A percentile compares a stretch with the other conserved stretches of the same genome.
These are phyloP conservation scores for Imleria badia DNA, from an alignment of 768 basidiomycete genomes.

Conservation along the genomic window DNA sequence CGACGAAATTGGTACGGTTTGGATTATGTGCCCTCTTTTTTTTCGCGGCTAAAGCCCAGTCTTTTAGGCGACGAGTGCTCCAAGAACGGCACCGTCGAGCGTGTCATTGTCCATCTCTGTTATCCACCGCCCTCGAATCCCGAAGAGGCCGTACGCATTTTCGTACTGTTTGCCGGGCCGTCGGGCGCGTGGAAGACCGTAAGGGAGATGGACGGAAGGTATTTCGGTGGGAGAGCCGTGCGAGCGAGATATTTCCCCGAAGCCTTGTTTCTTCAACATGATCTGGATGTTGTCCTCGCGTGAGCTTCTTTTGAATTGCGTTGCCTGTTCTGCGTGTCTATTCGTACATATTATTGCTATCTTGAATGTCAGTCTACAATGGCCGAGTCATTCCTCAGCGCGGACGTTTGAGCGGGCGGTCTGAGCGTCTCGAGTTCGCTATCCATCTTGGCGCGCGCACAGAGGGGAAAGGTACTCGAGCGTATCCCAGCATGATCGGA, in stretches of 20 bases:
- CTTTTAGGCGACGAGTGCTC: constrained; percentile 81
- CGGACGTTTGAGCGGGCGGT: background rate
- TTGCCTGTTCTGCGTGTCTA: background rate
- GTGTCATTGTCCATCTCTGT: constrained; percentile 80
- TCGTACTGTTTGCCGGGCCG: constrained; percentile 87
- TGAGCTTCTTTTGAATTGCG: constrained; percentile 8
- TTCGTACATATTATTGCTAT: background rate
- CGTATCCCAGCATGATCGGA: no score
- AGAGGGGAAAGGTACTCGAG: no score
- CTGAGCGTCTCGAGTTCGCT: background rate
- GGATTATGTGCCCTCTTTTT: background rate
- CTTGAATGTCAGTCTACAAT: background rate
- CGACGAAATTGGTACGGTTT: constrained; percentile 77
- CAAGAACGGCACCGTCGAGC: constrained; percentile 89
- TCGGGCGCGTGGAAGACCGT: constrained; percentile 97
- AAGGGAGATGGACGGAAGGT: constrained; percentile 88
- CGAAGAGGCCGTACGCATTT: constrained; percentile 88
- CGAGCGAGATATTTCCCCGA: constrained; percentile 83
- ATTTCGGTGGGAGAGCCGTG: constrained; percentile 84
- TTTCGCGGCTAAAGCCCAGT: background rate
- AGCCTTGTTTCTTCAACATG: constrained; percentile 44
- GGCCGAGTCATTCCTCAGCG: background rate
- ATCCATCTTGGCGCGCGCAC: no score
- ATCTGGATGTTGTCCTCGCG: constrained; percentile 44
- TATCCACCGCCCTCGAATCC: constrained; percentile 62